Percentiles rank a stretch among this genome's conserved stretches.
Evolutionary conservation across 1,284 basidiomycete genomes (phyloP).

Genomic region (Cutaneotrichosporon cavernicola): DNA sequence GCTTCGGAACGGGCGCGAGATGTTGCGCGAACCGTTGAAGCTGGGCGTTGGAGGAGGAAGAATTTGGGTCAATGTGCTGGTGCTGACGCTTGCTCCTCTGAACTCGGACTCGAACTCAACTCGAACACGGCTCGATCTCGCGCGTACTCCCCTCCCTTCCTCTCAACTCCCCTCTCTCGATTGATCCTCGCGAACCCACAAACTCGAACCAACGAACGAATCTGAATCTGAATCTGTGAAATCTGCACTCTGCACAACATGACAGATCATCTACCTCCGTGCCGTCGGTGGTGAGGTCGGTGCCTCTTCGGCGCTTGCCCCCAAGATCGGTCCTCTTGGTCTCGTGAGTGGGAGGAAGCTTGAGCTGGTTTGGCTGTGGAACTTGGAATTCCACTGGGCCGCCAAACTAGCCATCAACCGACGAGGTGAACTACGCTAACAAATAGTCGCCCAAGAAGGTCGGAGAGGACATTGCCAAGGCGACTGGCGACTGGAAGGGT

Average conservation of each 20-base stretch:
- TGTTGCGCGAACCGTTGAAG: neutral
- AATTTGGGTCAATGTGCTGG: neutral
- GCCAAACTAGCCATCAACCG: neutral
- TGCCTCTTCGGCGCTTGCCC: slow-evolving; percentile 96
- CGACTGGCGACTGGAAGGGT: slow-evolving; percentile 98
- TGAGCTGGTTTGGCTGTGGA: neutral
- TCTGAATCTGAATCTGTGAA: neutral
- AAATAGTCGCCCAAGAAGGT: slow-evolving; percentile 98
- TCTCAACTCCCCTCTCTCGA: neutral
- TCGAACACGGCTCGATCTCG: neutral
- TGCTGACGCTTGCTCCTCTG: slow-evolving; percentile 17
- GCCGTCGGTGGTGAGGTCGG: slow-evolving; percentile 99
- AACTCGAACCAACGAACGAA: neutral
- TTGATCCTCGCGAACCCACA: neutral
- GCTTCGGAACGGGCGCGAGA: no score
- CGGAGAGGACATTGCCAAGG: slow-evolving; percentile 99
- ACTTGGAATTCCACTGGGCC: neutral
- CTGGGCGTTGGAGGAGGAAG: neutral
- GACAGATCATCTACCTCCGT: slow-evolving; percentile 92
- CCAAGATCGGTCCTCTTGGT: slow-evolving; percentile 99
- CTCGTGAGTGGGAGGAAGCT: slow-evolving; percentile 64
- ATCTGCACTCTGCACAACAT: no score
- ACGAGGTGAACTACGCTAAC: slow-evolving; percentile 2
- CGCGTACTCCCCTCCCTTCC: slow-evolving; percentile 6
- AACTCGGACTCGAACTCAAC: neutral